Percentiles rank a stretch among this genome's conserved stretches.
Conservation (phyloP, 768 basidiomycete species). For the Hydnum rufescens region DNA sequence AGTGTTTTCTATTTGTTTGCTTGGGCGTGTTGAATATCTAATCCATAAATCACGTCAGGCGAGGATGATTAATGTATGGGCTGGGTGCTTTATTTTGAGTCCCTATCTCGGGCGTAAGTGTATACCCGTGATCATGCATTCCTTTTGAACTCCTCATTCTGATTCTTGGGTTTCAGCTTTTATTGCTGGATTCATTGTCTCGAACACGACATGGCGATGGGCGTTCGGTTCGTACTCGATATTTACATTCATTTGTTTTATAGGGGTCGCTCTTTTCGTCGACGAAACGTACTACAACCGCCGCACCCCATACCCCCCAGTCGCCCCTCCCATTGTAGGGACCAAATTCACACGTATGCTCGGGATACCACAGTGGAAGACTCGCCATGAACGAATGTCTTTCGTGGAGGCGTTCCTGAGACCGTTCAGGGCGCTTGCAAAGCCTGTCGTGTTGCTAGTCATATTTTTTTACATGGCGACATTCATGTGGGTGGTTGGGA, state of each 20-base stretch:
- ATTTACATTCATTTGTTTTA: not conserved
- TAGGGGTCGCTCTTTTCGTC: not conserved
- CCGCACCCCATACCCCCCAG: not conserved
- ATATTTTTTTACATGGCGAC: not conserved
- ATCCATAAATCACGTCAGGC: not conserved
- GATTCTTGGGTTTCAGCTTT: not conserved
- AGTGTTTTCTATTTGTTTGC: not conserved
- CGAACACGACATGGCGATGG: not conserved
- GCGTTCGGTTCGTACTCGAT: not conserved
- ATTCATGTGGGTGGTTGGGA: not conserved
- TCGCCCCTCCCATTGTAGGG: not conserved
- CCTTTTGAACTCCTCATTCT: not conserved
- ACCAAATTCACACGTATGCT: not conserved
- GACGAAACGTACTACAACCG: not conserved
- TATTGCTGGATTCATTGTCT: not conserved
- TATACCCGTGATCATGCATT: not conserved
- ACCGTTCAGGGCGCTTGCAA: not conserved
- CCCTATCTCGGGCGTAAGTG: not conserved
- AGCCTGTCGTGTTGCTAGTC: not conserved
- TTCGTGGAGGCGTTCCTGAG: not conserved
- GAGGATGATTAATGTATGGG: not conserved
- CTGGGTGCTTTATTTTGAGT: not conserved
- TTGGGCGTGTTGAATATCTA: not conserved
- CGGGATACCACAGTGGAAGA: not conserved
- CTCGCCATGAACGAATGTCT: not conserved